These are phyloP conservation scores for Sonneratia caseolaris DNA, from an alignment of 345 rosid genomes.

Conservation along the genomic window DNA sequence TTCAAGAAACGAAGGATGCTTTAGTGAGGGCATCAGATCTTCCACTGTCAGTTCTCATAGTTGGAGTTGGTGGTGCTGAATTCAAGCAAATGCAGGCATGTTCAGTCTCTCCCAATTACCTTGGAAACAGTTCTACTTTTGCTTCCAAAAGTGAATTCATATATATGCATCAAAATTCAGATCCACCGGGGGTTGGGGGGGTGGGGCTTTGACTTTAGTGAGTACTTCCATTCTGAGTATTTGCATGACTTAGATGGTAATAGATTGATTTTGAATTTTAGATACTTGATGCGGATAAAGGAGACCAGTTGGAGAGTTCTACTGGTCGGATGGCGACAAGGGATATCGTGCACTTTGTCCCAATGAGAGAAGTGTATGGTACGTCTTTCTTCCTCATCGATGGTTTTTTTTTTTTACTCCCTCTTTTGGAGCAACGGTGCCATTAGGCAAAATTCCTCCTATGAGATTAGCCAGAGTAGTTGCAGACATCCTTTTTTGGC, in stretches of 20 bases:
- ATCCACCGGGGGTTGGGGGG: too few relatives aligned
- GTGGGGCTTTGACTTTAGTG: too few relatives aligned
- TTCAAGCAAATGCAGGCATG: slow-evolving; percentile 83
- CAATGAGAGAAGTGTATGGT: slow-evolving; percentile 72
- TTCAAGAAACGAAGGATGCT: slow-evolving; percentile 64
- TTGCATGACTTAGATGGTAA: not conserved
- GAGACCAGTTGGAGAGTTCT: slow-evolving; percentile 61
- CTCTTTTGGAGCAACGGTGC: not conserved
- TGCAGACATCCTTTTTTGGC: too few relatives aligned
- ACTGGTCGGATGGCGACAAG: slow-evolving; percentile 68
- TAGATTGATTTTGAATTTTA: slow-evolving; percentile 10
- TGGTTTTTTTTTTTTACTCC: too few relatives aligned
- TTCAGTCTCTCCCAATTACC: not conserved
- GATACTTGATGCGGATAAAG: slow-evolving; percentile 83
- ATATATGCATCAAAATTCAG: too few relatives aligned
- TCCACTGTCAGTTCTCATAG: slow-evolving; percentile 74
- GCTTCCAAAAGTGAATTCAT: not conserved
- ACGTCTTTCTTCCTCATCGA: slow-evolving; percentile 13
- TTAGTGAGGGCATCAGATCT: slow-evolving; percentile 87
- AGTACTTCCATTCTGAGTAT: not conserved
- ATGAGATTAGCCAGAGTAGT: not conserved
- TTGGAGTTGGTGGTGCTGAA: slow-evolving; percentile 79
- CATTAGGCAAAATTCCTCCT: not conserved
- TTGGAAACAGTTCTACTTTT: not conserved
- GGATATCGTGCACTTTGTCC: slow-evolving; percentile 84